Evolutionary conservation across 1,139 yeast species (phyloP).

Genomic region (Blastobotrys proliferans): DNA sequence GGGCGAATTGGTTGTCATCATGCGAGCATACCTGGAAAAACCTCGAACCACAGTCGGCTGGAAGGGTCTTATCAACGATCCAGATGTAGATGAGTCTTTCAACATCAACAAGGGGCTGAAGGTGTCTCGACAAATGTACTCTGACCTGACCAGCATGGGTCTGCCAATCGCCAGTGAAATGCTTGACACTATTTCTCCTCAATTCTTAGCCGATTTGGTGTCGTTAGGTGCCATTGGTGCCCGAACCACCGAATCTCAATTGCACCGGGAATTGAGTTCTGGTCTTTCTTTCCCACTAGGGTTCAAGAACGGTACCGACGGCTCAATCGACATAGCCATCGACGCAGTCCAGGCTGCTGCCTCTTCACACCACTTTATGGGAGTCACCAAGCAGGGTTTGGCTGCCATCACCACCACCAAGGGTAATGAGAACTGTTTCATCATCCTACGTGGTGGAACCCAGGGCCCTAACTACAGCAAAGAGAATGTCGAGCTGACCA

Average conservation of each 20-base stretch:
- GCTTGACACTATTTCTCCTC: constrained; percentile 99
- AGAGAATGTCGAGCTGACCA: constrained; percentile 69
- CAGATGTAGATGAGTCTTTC: constrained; percentile 87
- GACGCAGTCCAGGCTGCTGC: constrained; percentile 94
- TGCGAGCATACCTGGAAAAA: constrained; percentile 97
- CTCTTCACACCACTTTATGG: constrained; percentile 91
- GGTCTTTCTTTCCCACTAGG: constrained; percentile 98
- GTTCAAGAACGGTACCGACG: constrained; percentile 98
- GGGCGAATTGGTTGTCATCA: constrained; percentile 74
- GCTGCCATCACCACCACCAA: constrained; percentile 95
- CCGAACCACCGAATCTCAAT: constrained; percentile 96
- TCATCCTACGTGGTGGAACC: constrained; percentile 94
- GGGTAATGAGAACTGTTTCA: constrained; percentile 74
- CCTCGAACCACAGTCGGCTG: constrained; percentile 99
- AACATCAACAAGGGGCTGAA: constrained; percentile 93
- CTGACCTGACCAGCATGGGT: constrained; percentile 66
- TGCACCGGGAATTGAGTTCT: constrained; percentile 94
- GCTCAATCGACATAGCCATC: constrained; percentile 85
- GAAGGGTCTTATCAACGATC: constrained; percentile 98
- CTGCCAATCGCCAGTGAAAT: constrained; percentile 95
- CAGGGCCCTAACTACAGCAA: constrained; percentile 89
- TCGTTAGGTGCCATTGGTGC: constrained; percentile 99
- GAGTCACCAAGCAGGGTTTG: constrained; percentile 93
- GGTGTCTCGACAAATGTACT: constrained; percentile 79
- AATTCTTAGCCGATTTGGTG: constrained; percentile 83